Evolutionary conservation across 345 rosid species (phyloP), one percentile per base, ranked within the genome.

Genomic region (Cardiospermum halicacabum): DNA sequence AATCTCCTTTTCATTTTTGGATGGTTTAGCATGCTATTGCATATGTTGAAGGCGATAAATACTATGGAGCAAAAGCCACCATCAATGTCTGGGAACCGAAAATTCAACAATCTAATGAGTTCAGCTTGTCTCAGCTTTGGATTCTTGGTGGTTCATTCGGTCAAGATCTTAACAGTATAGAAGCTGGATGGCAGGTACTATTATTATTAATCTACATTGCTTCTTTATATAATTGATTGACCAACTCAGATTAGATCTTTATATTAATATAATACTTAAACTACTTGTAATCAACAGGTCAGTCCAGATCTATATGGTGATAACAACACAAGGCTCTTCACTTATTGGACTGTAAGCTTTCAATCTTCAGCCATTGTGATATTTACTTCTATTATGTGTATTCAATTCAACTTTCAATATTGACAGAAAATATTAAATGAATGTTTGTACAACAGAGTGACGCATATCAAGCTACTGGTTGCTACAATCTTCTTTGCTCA

Each of bases 221-320:
- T 47, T 16, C 50, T 45, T 45, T 18, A 45, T 18, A 39, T 40
- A 12, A 40, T 69, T 2, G 42, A 50, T 60, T 50, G 45, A 49
- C 50, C 62, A 21, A 19, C 55, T 45, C 28, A 24, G 13, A 34
- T 56, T 55, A 53, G 43, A 59, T 48, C 59, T 18, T 65, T 59
- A 70, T 40, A 60, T 18, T 42, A 57, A 51, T 39, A 34, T 4
- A 25, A 37, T 34, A 13, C 50, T 2, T 6, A 71, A 61, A 19
- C 49, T 26, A 53, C 11, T 32, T 27, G 42, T 53, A 16, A 61
- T 84, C 90, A 16, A 61, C 85, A 93, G 98, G 98, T 93, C 65
- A 94, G 97, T 65, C 97, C 96, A 48, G 99, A 94, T 89, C 90
- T 94, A 1, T 94, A 94, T 71, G 99, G 99, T 50, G 99, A 94